Evolutionary conservation across 225 moss, liverwort and hornwort genomes (phyloP), one percentile per base, ranked within the genome.

Genomic region (Pleurozium schreberi): DNA sequence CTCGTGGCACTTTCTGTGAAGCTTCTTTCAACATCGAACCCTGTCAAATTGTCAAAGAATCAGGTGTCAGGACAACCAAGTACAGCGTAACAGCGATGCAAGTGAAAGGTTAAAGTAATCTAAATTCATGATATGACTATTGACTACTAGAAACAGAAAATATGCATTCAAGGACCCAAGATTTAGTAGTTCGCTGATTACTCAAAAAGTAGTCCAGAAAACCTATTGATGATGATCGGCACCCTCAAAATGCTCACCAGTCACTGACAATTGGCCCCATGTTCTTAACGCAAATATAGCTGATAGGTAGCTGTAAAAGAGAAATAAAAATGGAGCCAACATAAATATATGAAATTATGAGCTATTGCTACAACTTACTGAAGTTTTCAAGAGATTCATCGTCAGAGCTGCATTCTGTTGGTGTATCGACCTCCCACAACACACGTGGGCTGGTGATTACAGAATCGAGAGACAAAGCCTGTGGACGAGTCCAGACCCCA

Each of bases 341-440:
- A 83, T 34, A 13, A 75, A 52, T 53, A 7, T 68, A 59, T 80
- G 50, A 69, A 87, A 49, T 79, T 38, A 18, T 84, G 57, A 90
- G 80, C 38, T 86, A 65, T 43, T 83, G 69, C 62, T 76, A 55
- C 42, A 60, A 89, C 90, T 22, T 89, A 94, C 94, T 83, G 87
- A 87, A 89, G 64, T 82, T 85, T 60, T 90, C 91, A 65, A 85
- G 33, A 11, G 83, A 91, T 43, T 92, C 83, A 6, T 91, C 87
- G 18, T 89, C 91, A 36, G 61, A 42, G 83, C 83, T 91, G 30
- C 78, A 66, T 49, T 92, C 89, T 87, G 87, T 85, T 43, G 92
- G 94, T 53, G 92, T 94, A 63, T 94, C 94, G 78, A 94, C 91
- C 89, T 94, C 94, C 94, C 89, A 94, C 74, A 94, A 86, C 79